These are phyloP conservation scores for Mycena leptocephala DNA, from an alignment of 768 basidiomycete genomes.

Conservation along the genomic window DNA sequence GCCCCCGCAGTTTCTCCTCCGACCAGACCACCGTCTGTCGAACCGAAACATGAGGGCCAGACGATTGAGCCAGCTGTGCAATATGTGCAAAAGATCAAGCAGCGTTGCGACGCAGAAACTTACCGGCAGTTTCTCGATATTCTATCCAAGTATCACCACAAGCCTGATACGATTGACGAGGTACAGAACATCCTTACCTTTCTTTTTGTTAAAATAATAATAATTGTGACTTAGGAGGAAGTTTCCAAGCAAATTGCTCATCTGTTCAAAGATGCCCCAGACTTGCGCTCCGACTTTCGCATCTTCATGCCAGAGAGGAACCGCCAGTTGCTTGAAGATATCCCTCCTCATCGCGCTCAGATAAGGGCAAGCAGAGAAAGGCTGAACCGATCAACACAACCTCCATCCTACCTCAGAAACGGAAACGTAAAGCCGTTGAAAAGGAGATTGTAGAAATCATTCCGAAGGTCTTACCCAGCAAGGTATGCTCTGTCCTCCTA, in stretches of 20 bases:
- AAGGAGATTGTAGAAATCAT: constrained; percentile 57
- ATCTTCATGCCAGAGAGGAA: constrained; percentile 81
- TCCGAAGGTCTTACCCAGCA: constrained; percentile 43
- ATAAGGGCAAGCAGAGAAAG: constrained; percentile 37
- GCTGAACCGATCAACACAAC: constrained; percentile 44
- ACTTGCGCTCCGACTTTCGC: constrained; percentile 81
- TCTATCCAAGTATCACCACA: constrained; percentile 74
- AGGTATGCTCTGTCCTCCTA: constrained; percentile 52
- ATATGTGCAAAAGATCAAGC: constrained; percentile 98
- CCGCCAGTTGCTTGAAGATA: constrained; percentile 67
- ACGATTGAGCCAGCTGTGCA: constrained; percentile 88
- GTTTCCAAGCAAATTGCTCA: constrained; percentile 78
- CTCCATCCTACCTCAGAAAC: constrained; percentile 72
- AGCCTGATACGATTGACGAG: constrained; percentile 75
- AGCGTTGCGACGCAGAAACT: constrained; percentile 92
- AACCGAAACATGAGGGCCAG: constrained; percentile 52
- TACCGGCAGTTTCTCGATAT: constrained; percentile 88
- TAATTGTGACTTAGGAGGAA: constrained; percentile 65
- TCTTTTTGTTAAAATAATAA: constrained; percentile 24
- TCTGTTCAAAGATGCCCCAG: constrained; percentile 84
- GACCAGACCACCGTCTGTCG: constrained; percentile 16
- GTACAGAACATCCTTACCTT: constrained; percentile 51
- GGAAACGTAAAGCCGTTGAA: constrained; percentile 77
- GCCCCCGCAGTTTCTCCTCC: constrained; percentile 32
- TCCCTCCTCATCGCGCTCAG: constrained; percentile 43